These are phyloP conservation scores for Metschnikowia lochheadii DNA, from an alignment of 805 yeast species.

Conservation along the genomic window DNA sequence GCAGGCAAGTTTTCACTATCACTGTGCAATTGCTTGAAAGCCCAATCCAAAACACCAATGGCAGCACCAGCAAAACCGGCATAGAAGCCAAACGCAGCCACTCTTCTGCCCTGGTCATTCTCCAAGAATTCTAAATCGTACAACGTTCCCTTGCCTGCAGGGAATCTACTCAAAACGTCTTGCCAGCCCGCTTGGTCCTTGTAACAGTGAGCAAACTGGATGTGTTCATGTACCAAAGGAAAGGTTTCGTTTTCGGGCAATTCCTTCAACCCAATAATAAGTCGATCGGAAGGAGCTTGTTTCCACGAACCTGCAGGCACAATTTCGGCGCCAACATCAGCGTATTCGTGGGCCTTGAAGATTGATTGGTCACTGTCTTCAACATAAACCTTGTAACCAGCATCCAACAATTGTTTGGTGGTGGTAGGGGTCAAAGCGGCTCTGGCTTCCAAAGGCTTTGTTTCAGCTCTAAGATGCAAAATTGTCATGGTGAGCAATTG, in stretches of 20 bases:
- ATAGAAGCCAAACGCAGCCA: conserved; percentile 98
- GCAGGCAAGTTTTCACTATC: conserved; percentile 71
- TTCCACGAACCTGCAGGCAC: conserved; percentile 96
- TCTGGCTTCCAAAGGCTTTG: conserved; percentile 95
- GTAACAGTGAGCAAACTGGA: conserved; percentile 98
- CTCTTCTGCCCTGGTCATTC: conserved; percentile 95
- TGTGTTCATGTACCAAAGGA: conserved; percentile 93
- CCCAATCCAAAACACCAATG: conserved; percentile 90
- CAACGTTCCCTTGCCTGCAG: conserved; percentile 83
- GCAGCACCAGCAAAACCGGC: conserved; percentile 99
- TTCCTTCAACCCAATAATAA: conserved; percentile 91
- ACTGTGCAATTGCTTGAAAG: conserved; percentile 74
- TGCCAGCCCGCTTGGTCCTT: conserved; percentile 98
- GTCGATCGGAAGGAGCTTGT: conserved; percentile 82
- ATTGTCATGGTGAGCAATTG: conserved; percentile 36
- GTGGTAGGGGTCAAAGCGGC: conserved; percentile 95
- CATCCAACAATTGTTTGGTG: conserved; percentile 73
- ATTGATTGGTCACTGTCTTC: conserved; percentile 85
- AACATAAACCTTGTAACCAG: conserved; percentile 85
- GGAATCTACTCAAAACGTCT: conserved; percentile 83
- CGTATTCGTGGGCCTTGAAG: conserved; percentile 73
- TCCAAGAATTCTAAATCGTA: conserved; percentile 94
- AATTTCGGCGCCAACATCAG: conserved; percentile 73
- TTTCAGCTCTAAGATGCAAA: conserved; percentile 92
- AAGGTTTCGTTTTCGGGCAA: conserved; percentile 84